These are phyloP conservation scores for Poronia punctata DNA, from an alignment of 495 filamentous ascomycete genomes.

Conservation along the genomic window DNA sequence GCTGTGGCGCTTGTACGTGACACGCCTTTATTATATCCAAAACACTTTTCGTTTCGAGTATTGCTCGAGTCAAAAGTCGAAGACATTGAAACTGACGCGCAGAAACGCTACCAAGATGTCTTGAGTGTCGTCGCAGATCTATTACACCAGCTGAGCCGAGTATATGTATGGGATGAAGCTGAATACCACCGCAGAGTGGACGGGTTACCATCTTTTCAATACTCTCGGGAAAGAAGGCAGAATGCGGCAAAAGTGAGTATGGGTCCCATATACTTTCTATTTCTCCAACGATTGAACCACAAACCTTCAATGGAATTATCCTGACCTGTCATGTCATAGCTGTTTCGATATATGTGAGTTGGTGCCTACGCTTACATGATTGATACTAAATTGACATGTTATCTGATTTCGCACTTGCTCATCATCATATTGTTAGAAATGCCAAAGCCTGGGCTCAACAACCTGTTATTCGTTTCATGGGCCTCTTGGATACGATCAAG, in stretches of 20 bases:
- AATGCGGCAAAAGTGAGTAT: conserved; percentile 5
- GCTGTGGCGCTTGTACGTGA: conserved; percentile 12
- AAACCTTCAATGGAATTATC: too few relatives aligned
- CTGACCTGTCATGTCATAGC: background rate
- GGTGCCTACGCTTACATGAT: too few relatives aligned
- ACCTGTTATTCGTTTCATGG: conserved; percentile 7
- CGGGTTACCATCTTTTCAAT: conserved; percentile 2
- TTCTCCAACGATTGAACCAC: too few relatives aligned
- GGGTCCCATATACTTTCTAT: too few relatives aligned
- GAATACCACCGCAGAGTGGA: conserved; percentile 5
- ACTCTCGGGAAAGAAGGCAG: conserved; percentile 1
- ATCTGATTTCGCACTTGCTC: background rate
- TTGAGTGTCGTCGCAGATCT: conserved; percentile 10
- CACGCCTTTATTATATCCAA: background rate
- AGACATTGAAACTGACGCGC: too few relatives aligned
- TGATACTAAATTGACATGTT: too few relatives aligned
- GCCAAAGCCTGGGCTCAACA: conserved; percentile 7
- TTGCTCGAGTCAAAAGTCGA: too few relatives aligned
- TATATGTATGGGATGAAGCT: conserved; percentile 8
- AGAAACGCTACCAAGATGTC: too few relatives aligned
- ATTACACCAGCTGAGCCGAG: conserved; percentile 7
- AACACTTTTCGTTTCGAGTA: too few relatives aligned
- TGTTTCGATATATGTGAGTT: conserved; percentile 11
- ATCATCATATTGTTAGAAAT: conserved; percentile 2
- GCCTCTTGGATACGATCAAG: conserved; percentile 5